Evolutionary conservation across 768 basidiomycete species (phyloP), one percentile per base, ranked within the genome.

Genomic region (Phanerodontia chrysosporium): DNA sequence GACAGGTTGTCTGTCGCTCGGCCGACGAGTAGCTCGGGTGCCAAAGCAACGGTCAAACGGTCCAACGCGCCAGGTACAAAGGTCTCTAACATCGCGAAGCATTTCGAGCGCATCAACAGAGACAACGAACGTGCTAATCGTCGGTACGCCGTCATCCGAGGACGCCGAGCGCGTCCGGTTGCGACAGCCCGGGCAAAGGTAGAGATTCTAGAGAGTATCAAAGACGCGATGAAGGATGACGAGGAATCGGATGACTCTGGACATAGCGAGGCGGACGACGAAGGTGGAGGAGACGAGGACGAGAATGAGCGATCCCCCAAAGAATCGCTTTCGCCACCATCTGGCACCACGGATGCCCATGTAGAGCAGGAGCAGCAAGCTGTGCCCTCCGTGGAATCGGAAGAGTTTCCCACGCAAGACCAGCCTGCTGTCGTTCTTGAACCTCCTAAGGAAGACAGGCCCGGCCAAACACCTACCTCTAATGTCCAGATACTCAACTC

Each of bases 171-270:
- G 21, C 87, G 96, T 30, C 96, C 97, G 13, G 92, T 98, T 14
- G 90, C 90, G 21, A 88, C 87, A 25, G 89, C 95, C 16, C 83
- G 87, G 46, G 94, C 92, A 16, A 93, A 87, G 66, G 92, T 96
- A 0, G 87, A 95, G 67, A 82, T 97, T 30, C 80, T 97, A 25
- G 87, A 91, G 55, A 95, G 92, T 66, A 83, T 97, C 66, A 88
- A 90, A 68, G 95, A 97, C 66, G 95, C 35, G 1, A 90, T 97
- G 68, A 81, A 81, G 53, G 91, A 92, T 65, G 92, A 90, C 63
- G 84, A 90, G 63, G 84, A 90, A 62, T 87, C 87, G 22, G 89
- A 90, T 52, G 79, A 78, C 58, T 86, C 86, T 2, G 86, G 89
- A 63, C 80, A 84, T 65, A 70, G 80, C 57, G 83, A 86, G 62